A percentile compares a stretch with the other conserved stretches of the same genome.
Conservation (phyloP, 805 yeast genomes). For the Priceomyces fermenticarens region DNA sequence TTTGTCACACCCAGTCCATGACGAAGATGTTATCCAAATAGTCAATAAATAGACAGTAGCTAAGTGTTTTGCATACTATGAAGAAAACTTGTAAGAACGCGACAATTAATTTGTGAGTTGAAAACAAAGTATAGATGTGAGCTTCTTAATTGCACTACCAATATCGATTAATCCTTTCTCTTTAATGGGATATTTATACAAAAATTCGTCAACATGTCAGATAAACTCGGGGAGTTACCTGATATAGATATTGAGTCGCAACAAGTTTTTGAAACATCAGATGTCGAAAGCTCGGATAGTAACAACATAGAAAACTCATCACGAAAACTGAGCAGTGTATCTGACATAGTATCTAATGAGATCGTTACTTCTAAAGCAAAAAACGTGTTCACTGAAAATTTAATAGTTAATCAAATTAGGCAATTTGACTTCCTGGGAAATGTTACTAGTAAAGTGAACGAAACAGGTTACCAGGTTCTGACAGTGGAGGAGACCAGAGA, state of each 20-base stretch:
- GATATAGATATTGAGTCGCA: constrained; percentile 21
- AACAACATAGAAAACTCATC: constrained; percentile 5
- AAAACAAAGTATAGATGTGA: no score
- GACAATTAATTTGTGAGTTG: no score
- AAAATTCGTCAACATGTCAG: constrained; percentile 4
- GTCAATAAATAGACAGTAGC: constrained; percentile 61
- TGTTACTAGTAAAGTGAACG: constrained; percentile 9
- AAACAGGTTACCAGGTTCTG: constrained; percentile 20
- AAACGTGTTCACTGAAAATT: constrained; percentile 20
- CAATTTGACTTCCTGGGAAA: constrained; percentile 38
- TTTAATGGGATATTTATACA: neutral
- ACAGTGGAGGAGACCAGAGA: constrained; percentile 32
- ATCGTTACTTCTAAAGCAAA: constrained; percentile 15
- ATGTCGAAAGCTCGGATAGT: constrained; percentile 26
- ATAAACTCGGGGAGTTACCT: constrained; percentile 12
- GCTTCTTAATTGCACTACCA: no score
- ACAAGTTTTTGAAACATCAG: constrained; percentile 48
- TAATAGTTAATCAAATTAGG: constrained; percentile 19
- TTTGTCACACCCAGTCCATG: constrained; percentile 73
- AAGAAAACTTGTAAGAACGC: neutral
- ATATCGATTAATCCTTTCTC: no score
- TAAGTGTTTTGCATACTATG: neutral
- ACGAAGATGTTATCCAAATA: constrained; percentile 91
- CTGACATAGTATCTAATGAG: constrained; percentile 13
- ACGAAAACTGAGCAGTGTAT: no score